Evolutionary conservation across 148 eudicot species (phyloP), one percentile per base, ranked within the genome.

Genomic region (Chenopodium quinoa): DNA sequence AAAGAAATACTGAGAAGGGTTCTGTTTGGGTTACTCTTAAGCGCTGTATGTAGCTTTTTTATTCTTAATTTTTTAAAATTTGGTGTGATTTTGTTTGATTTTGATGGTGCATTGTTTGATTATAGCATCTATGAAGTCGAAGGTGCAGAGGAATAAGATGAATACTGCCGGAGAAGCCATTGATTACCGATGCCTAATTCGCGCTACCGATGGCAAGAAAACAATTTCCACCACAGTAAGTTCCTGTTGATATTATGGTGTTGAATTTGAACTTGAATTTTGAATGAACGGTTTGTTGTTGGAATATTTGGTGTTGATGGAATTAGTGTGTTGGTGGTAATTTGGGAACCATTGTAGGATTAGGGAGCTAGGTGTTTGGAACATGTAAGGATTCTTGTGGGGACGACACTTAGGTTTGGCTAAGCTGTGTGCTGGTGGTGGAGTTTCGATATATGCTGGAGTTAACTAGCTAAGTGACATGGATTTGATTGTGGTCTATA

Each of bases 21-120:
- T 95, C 98, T 71, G 97, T 93, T 73, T 95, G 98, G 98, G 96
- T 95, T 80, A 93, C 98, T 56, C 85, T 95, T 63, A 95, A 95
- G 80, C 91, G 93, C 86, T 95, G 98, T 92, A 89, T 10, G 56
- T 71, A 34, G 80, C 23, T 62, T 0, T 31, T 76, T 37, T 34
- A 22, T 75, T 78, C 14, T 48, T 1, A 0, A 20, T 63, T 16
- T 16, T 17, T 63, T 66, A 50, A 72, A 16, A 72, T 22, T 20
- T n/a, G 56, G 25, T n/a, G 56, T 44, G 17, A 48, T 74, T 86
- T 78, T 73, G n/a, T 29, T 67, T 81, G 52, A 81, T 64, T 77
- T 72, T 27, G 40, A 16, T 56, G 75, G 14, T 50, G 68, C 58
- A 62, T 73, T 77, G 75, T 74, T 70, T 73, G 37, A 73, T 44